Conservation (phyloP, 106 monocot species). For the Narthecium ossifragum region DNA sequence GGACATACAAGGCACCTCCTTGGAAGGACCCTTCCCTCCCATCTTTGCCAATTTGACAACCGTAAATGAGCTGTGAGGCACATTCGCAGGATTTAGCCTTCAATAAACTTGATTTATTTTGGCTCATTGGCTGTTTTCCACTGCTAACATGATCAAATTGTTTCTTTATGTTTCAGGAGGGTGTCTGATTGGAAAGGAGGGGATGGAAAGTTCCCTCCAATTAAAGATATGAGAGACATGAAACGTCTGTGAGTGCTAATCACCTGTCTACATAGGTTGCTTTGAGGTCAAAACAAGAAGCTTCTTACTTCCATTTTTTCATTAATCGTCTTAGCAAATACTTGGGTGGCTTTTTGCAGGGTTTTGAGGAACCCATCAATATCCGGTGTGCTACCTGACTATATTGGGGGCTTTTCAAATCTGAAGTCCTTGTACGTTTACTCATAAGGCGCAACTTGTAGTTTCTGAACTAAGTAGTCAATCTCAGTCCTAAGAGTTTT, state of each 20-base stretch:
- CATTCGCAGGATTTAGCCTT: background rate
- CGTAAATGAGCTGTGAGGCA: slow-evolving; percentile 33
- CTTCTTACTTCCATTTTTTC: background rate
- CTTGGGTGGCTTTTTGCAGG: slow-evolving; percentile 18
- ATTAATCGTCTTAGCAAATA: background rate
- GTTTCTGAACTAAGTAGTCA: no score
- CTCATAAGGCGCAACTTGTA: no score
- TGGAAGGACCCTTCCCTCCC: slow-evolving; percentile 52
- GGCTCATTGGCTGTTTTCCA: background rate
- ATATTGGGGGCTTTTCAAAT: slow-evolving; percentile 21
- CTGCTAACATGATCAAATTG: background rate
- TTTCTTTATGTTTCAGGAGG: slow-evolving; percentile 25
- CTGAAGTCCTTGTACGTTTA: slow-evolving; percentile 25
- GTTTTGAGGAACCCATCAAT: slow-evolving; percentile 49
- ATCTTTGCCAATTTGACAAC: slow-evolving; percentile 19
- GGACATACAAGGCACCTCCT: slow-evolving; percentile 58
- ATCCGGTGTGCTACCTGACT: slow-evolving; percentile 36
- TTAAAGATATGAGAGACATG: slow-evolving; percentile 32
- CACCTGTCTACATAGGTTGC: background rate
- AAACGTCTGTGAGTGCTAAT: slow-evolving; percentile 20
- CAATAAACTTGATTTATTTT: background rate
- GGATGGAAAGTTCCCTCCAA: slow-evolving; percentile 40
- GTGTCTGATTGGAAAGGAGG: slow-evolving; percentile 31
- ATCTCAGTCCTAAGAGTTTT: no score
- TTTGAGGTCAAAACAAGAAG: no score